phyloP scores from a whole-genome alignment of 768 basidiomycete genomes.

The Serendipita indica region DNA sequence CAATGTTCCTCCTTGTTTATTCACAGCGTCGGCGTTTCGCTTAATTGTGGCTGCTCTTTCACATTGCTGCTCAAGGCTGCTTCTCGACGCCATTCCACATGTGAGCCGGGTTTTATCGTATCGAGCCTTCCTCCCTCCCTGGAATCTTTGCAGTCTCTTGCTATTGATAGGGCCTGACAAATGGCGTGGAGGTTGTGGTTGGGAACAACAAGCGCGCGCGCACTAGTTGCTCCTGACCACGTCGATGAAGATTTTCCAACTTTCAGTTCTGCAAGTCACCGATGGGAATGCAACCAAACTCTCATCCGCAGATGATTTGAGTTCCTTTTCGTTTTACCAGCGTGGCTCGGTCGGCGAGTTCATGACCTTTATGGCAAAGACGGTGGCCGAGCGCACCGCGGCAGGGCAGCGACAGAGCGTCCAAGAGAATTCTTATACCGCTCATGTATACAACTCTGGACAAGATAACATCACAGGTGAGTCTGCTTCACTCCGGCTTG shows the following conservation, averaged over 20 bases:
- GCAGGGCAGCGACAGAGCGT: constrained; percentile 86
- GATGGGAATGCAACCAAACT: constrained; percentile 51
- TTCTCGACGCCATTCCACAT: no score
- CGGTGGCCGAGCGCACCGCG: constrained; percentile 74
- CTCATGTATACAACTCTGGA: constrained; percentile 88
- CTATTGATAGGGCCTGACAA: no score
- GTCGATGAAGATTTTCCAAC: constrained; percentile 73
- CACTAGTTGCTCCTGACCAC: constrained; percentile 4
- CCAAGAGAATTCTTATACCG: constrained; percentile 84
- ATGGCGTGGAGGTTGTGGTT: no score
- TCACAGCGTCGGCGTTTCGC: no score
- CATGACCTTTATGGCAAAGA: constrained; percentile 86
- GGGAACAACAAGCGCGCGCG: neutral
- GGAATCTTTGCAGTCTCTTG: no score
- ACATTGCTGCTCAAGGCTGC: no score
- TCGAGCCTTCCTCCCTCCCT: no score
- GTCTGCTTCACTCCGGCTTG: constrained; percentile 17
- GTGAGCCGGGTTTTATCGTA: no score
- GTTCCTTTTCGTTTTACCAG: constrained; percentile 90
- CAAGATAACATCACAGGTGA: constrained; percentile 70
- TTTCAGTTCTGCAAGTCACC: constrained; percentile 58
- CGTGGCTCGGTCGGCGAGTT: constrained; percentile 78
- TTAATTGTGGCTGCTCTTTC: no score
- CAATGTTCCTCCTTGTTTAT: no score
- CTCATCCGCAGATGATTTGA: constrained; percentile 59